Conservation (phyloP, 257 asterid genomes). For the Przewalskia tangutica region DNA sequence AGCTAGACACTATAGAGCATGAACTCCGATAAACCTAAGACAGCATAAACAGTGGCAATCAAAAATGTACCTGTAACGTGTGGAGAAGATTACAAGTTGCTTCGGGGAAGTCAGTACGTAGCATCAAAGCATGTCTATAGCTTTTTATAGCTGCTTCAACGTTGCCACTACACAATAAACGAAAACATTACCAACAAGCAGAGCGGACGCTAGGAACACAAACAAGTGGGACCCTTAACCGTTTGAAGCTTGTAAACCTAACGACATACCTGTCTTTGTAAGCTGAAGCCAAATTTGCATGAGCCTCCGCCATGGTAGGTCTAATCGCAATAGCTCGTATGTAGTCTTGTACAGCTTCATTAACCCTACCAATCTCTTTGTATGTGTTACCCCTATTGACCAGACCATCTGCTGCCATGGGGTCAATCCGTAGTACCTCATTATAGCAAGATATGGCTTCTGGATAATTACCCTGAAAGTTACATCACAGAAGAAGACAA, state of each 20-base stretch:
- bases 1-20: slow-evolving; percentile 8
- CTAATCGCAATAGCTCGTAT: slow-evolving; percentile 69
- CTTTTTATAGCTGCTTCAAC: slow-evolving; percentile 94
- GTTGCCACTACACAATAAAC: slow-evolving; percentile 47
- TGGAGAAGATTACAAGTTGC: slow-evolving; percentile 98
- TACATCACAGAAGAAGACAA: not conserved
- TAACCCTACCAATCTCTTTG: slow-evolving; percentile 94
- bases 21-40: not conserved
- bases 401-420: slow-evolving; percentile 92
- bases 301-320: slow-evolving; percentile 99
- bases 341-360: slow-evolving; percentile 90
- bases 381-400: slow-evolving; percentile 97
- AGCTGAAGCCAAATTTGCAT: slow-evolving; percentile 98
- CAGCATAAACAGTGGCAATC: not conserved
- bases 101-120: slow-evolving; percentile 96
- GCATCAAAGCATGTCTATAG: slow-evolving; percentile 73
- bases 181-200: slow-evolving; percentile 5
- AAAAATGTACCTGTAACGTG: slow-evolving; percentile 62
- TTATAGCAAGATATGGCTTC: slow-evolving; percentile 97
- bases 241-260: not conserved
- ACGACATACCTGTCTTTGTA: slow-evolving; percentile 75
- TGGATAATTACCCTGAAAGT: slow-evolving; percentile 78
- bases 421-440: slow-evolving; percentile 94
- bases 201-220: not conserved
- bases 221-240: not conserved